These are phyloP conservation scores for Zygotorulaspora chibaensis DNA, from an alignment of 805 yeast genomes.

Conservation along the genomic window DNA sequence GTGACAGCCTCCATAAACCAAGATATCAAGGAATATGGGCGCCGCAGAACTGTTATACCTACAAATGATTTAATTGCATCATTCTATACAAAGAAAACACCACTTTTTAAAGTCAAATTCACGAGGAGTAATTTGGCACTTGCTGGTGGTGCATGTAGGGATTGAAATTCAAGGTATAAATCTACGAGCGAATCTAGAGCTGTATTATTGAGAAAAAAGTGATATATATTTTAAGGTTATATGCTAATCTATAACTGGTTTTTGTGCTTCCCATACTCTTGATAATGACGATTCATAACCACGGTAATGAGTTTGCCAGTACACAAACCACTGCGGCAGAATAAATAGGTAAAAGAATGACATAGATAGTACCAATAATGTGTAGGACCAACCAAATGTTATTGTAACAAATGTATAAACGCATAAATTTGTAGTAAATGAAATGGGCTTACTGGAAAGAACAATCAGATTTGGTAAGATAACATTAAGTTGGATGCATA, in stretches of 20 bases:
- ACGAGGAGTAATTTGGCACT: constrained; percentile 86
- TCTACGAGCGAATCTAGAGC: neutral
- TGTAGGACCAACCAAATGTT: constrained; percentile 22
- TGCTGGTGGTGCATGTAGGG: constrained; percentile 84
- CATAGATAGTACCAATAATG: constrained; percentile 16
- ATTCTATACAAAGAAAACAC: constrained; percentile 88
- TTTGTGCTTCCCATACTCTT: constrained; percentile 25
- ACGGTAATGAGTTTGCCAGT: constrained; percentile 31
- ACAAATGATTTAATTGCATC: constrained; percentile 89
- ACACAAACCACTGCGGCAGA: constrained; percentile 29
- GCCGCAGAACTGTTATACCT: constrained; percentile 69
- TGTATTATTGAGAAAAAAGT: neutral
- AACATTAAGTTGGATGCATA: constrained; percentile 32
- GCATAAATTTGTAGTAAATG: constrained; percentile 19
- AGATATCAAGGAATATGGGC: constrained; percentile 46
- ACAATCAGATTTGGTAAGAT: constrained; percentile 27
- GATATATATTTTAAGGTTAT: too few relatives aligned
- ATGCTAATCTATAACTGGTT: constrained; percentile 17
- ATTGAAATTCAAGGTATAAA: constrained; percentile 22
- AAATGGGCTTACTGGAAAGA: constrained; percentile 15
- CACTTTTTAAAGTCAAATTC: constrained; percentile 88
- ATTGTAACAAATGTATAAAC: constrained; percentile 24
- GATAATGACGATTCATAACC: constrained; percentile 15
- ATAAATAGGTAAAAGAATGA: constrained; percentile 21
- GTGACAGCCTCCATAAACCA: constrained; percentile 31